Evolutionary conservation across 108 stramenopile genomes (phyloP).

Genomic region (Pseudonitzschia multistriata): DNA sequence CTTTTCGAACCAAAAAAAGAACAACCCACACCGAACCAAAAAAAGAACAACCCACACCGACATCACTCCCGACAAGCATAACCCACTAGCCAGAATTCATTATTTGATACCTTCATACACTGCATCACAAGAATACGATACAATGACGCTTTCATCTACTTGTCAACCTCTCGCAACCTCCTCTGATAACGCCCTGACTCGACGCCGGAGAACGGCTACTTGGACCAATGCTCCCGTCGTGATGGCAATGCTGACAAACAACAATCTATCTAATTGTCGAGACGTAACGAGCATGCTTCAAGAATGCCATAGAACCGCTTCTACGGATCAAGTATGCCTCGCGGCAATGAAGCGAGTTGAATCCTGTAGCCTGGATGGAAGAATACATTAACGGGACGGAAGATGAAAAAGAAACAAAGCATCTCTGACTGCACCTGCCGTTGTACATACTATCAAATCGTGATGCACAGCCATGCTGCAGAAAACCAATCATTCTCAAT

Average conservation of each 20-base stretch:
- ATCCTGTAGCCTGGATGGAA: slow-evolving; percentile 18
- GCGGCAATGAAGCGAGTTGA: slow-evolving; percentile 32
- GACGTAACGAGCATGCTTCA: slow-evolving; percentile 35
- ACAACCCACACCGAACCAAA: slow-evolving; percentile 3
- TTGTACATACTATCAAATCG: too few species aligned
- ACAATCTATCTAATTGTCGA: slow-evolving; percentile 40
- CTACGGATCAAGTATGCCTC: slow-evolving; percentile 36
- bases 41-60: not conserved
- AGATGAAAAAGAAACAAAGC: too few species aligned
- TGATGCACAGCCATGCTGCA: too few species aligned
- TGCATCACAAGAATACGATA: too few species aligned
- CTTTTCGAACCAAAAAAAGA: slow-evolving; percentile 1
- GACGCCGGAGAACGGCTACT: not conserved
- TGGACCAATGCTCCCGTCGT: slow-evolving; percentile 32
- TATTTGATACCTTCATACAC: not conserved
- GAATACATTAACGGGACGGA: not conserved
- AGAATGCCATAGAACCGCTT: slow-evolving; percentile 30
- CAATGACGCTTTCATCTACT: slow-evolving; percentile 4
- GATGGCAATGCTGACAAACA: slow-evolving; percentile 39
- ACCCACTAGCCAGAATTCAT: too few species aligned
- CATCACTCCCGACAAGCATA: too few species aligned
- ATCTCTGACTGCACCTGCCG: not conserved
- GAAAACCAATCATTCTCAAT: not conserved
- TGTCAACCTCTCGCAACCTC: slow-evolving; percentile 9
- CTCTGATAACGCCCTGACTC: not conserved